Conservation (phyloP, 768 basidiomycete genomes). For the Lentinula guzmanii region DNA sequence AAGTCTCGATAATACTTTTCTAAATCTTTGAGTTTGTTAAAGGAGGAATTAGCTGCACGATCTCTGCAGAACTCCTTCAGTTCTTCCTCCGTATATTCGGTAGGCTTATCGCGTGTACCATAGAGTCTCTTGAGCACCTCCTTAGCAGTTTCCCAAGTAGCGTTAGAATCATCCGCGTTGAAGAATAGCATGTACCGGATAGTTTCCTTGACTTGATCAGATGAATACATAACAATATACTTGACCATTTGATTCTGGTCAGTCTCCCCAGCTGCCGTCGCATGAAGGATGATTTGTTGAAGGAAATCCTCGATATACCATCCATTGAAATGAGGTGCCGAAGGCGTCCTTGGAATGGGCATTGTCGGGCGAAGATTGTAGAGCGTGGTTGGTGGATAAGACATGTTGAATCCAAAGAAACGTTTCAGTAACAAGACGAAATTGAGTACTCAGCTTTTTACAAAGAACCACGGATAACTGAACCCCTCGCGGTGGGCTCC, state of each 20-base stretch:
- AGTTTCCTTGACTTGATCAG: background rate
- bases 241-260: background rate
- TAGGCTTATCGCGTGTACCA: background rate
- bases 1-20: conserved; percentile 7
- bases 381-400: background rate
- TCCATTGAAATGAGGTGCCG: conserved; percentile 1
- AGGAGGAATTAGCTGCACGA: conserved; percentile 6
- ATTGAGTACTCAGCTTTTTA: background rate
- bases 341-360: background rate
- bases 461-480: conserved; percentile 1
- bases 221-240: conserved; percentile 2
- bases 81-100: background rate
- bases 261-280: background rate
- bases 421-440: background rate
- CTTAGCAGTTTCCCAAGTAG: background rate
- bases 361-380: background rate
- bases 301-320: background rate
- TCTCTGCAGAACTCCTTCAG: conserved; percentile 3
- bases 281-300: background rate
- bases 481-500: conserved; percentile 5
- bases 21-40: background rate
- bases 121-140: background rate
- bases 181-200: background rate
- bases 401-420: background rate
- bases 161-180: background rate